Evolutionary conservation across 441 rosid species (phyloP), one percentile per base, ranked within the genome.

Genomic region (Croton laevigatus): DNA sequence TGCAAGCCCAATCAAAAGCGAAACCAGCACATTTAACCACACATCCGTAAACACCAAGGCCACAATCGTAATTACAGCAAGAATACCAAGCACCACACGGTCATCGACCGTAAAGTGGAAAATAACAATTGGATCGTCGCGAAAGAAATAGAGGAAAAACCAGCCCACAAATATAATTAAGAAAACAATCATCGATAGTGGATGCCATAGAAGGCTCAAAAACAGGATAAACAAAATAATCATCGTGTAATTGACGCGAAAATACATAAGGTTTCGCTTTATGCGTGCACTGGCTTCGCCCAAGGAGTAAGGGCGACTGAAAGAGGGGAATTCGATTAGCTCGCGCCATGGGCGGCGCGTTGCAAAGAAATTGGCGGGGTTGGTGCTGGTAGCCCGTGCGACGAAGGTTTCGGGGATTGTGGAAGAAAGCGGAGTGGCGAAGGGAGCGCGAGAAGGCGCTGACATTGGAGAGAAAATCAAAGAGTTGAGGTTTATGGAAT

Each of bases 131-230:
- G 91, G 86, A 73, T 73, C 76, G 66, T 83, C 87, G 64, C 93
- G 87, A 62, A 76, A 81, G 82, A 88, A 83, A 84, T 82, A 89
- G 67, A 89, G 89, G 81, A 77, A 85, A 78, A 79, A 74, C 95
- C 95, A 86, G 23, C 81, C 91, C 57, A 85, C 71, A 76, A 80
- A 80, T 65, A 86, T 78, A 60, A 76, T 57, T 34, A 88, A 57
- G 81, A 83, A 86, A 17, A 83, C 86, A 69, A 88, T 88, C 83
- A 88, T 70, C 6, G 95, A 85, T 71, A 85, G 6, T 1, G 93
- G 95, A 57, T 89, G 88, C 92, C 91, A 88, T 16, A 88, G 75
- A 63, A 88, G 89, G 84, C 91, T 84, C 53, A 85, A 66, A 77
- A 89, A 88, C 63, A 89, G 82, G 70, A 88, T 66, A 19, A 62